Evolutionary conservation across 345 rosid genomes (phyloP).

Genomic region (Populus nigra): DNA sequence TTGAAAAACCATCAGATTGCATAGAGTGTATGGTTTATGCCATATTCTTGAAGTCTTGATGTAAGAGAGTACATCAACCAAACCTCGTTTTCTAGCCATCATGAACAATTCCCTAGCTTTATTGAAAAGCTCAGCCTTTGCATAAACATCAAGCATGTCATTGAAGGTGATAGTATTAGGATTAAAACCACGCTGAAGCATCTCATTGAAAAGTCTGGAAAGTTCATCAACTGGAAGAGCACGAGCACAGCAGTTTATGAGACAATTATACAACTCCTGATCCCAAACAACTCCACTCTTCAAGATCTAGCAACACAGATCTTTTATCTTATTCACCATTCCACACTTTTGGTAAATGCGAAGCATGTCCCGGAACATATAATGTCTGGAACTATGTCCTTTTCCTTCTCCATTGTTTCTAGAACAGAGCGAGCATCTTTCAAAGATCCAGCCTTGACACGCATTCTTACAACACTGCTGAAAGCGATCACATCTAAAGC

Average conservation of each 20-base stretch:
- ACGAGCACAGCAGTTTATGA: constrained; percentile 82
- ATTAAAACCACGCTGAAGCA: constrained; percentile 61
- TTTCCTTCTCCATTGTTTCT: constrained; percentile 62
- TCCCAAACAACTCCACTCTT: constrained; percentile 72
- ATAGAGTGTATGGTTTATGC: constrained; percentile 56
- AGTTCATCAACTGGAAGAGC: constrained; percentile 79
- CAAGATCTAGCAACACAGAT: constrained; percentile 51
- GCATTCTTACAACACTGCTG: constrained; percentile 79
- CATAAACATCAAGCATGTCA: constrained; percentile 77
- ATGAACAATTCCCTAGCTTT: constrained; percentile 57
- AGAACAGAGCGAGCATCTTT: constrained; percentile 70
- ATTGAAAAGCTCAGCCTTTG: constrained; percentile 74
- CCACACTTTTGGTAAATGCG: constrained; percentile 72
- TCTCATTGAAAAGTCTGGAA: constrained; percentile 65
- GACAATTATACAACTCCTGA: constrained; percentile 80
- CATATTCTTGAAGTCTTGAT: constrained; percentile 63
- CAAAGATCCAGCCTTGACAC: constrained; percentile 67
- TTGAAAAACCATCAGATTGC: constrained; percentile 82
- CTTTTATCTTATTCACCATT: constrained; percentile 50
- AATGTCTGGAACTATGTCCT: constrained; percentile 67
- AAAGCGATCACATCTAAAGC: constrained; percentile 66
- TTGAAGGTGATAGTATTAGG: constrained; percentile 68
- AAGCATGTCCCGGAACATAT: constrained; percentile 75
- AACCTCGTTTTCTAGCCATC: constrained; percentile 63
- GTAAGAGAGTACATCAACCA: constrained; percentile 77